Conservation (phyloP, 371 early-diverging fungal species). For the Mucor mucedo region DNA sequence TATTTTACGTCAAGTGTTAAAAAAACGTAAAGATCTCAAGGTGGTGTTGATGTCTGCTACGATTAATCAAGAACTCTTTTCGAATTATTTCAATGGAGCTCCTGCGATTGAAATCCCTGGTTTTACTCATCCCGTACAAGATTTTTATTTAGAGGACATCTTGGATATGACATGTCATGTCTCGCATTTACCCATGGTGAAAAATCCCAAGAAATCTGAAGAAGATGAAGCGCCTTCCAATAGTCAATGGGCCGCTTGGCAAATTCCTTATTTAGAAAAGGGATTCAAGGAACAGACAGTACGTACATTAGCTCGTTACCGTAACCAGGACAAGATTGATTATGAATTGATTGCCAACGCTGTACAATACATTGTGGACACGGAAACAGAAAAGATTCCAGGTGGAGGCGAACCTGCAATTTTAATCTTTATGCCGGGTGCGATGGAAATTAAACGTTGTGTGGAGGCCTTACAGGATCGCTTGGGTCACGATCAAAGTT, state of each 20-base stretch:
- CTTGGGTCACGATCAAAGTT: conserved; percentile 30
- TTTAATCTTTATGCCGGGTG: conserved; percentile 80
- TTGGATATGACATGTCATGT: conserved; percentile 50
- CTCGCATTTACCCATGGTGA: conserved; percentile 43
- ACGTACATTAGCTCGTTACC: conserved; percentile 44
- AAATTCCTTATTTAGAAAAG: conserved; percentile 44
- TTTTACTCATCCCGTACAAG: conserved; percentile 80
- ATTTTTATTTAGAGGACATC: conserved; percentile 68
- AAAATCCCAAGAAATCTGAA: conserved; percentile 38
- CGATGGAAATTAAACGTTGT: conserved; percentile 76
- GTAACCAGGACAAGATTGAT: conserved; percentile 65
- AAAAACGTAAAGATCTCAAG: conserved; percentile 53
- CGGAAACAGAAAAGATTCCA: conserved; percentile 41
- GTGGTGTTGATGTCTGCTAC: conserved; percentile 87
- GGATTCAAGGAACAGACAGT: conserved; percentile 57
- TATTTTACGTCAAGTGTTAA: conserved; percentile 59
- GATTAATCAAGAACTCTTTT: conserved; percentile 67
- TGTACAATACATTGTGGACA: conserved; percentile 64
- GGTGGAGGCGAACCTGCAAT: conserved; percentile 56
- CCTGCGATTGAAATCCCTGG: conserved; percentile 80
- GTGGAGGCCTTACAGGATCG: conserved; percentile 55
- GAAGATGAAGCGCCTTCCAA: conserved; percentile 33
- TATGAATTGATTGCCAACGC: conserved; percentile 69
- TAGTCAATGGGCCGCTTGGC: conserved; percentile 51
- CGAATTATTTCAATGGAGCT: conserved; percentile 63